These are phyloP conservation scores for Leccinum disarticulatum DNA, from an alignment of 768 basidiomycete genomes.

Conservation along the genomic window DNA sequence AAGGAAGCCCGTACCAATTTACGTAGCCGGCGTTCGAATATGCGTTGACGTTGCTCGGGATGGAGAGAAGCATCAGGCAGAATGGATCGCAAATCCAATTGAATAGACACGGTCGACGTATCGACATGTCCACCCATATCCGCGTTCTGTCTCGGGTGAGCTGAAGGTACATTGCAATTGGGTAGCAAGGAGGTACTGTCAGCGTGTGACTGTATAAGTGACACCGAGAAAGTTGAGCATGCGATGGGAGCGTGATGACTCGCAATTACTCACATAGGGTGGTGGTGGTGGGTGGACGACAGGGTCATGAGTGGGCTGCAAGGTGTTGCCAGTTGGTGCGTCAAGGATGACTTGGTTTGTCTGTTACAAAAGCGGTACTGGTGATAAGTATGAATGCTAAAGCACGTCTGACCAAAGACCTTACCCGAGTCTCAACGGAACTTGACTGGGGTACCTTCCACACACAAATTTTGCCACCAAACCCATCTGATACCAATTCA, in stretches of 20 bases:
- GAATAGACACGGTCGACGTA: background rate
- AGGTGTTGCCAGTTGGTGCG: background rate
- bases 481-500: background rate
- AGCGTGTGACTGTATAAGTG: background rate
- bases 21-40: background rate
- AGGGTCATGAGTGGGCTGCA: background rate
- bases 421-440: background rate
- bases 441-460: background rate
- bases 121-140: background rate
- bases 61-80: background rate
- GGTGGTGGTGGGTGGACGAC: background rate
- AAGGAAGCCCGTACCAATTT: background rate
- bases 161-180: background rate
- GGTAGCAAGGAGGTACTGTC: background rate
- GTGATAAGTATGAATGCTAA: background rate
- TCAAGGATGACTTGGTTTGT: background rate
- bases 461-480: background rate
- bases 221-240: background rate
- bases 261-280: background rate
- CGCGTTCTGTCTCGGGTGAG: background rate
- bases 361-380: background rate
- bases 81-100: background rate
- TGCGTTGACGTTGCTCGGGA: background rate
- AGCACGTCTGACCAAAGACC: no score
- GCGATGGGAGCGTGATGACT: background rate